phyloP scores from a whole-genome alignment of 139 green algal genomes.

The Micractinium conductrix region DNA sequence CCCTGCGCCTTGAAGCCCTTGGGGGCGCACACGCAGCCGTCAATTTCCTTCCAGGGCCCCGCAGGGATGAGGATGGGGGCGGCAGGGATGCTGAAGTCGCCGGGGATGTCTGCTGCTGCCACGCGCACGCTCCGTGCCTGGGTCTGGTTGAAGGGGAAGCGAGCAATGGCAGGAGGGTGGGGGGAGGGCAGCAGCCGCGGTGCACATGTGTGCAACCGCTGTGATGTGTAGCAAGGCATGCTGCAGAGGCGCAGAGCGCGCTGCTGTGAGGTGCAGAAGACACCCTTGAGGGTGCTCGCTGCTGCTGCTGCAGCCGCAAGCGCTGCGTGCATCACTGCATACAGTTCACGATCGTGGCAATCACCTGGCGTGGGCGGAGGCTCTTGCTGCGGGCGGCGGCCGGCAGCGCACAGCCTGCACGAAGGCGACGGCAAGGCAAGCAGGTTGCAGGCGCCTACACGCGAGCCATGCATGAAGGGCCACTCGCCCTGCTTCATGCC shows the following conservation, averaged over 20 bases:
- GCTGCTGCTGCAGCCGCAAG: too few species aligned
- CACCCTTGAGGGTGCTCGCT: too few species aligned
- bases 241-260: too few species aligned
- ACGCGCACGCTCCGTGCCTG: too few species aligned
- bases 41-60: conserved; percentile 88
- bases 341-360: too few species aligned
- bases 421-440: not conserved
- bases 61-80: conserved; percentile 92
- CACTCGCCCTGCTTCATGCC: too few species aligned
- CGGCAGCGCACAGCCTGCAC: not conserved
- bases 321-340: too few species aligned
- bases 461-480: too few species aligned
- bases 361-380: conserved; percentile 1
- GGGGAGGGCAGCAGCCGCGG: not conserved
- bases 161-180: not conserved
- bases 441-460: too few species aligned
- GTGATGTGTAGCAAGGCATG: not conserved
- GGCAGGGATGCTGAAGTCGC: conserved; percentile 77
- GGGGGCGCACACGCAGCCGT: conserved; percentile 78
- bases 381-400: not conserved
- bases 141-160: too few species aligned
- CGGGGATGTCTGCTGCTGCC: conserved; percentile 29
- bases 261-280: too few species aligned
- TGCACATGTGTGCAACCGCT: too few species aligned
- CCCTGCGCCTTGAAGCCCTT: conserved; percentile 92